A percentile compares a stretch with the other conserved stretches of the same genome.
phyloP scores from a whole-genome alignment of 1,139 yeast genomes.

The Blastobotrys raffinosifermentans region DNA sequence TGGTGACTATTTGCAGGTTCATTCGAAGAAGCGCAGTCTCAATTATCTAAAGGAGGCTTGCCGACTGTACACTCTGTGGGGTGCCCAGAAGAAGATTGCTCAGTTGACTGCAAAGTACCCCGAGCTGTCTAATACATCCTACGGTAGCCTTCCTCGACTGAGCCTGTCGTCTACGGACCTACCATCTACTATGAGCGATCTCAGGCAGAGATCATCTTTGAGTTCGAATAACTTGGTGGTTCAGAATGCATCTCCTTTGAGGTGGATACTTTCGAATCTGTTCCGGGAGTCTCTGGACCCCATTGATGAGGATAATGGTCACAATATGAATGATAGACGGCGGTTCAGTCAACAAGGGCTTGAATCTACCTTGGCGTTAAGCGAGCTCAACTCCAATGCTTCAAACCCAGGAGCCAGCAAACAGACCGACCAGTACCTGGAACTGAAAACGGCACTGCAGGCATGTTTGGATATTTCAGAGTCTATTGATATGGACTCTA shows the following conservation, averaged over 20 bases:
- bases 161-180: not conserved
- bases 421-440: slow-evolving; percentile 16
- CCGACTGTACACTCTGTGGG: slow-evolving; percentile 31
- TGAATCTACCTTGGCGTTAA: not conserved
- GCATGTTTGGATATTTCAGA: slow-evolving; percentile 49
- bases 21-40: slow-evolving; percentile 27
- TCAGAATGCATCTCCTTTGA: slow-evolving; percentile 24
- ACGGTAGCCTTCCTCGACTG: slow-evolving; percentile 1
- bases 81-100: slow-evolving; percentile 28
- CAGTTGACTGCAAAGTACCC: slow-evolving; percentile 22
- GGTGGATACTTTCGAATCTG: slow-evolving; percentile 28
- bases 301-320: slow-evolving; percentile 7
- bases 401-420: slow-evolving; percentile 1
- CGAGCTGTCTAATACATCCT: slow-evolving; percentile 18
- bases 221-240: slow-evolving; percentile 15
- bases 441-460: slow-evolving; percentile 30
- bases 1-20: slow-evolving; percentile 41
- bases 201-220: slow-evolving; percentile 17
- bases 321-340: not conserved
- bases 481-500: slow-evolving; percentile 39
- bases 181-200: slow-evolving; percentile 9
- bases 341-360: not conserved
- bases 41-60: slow-evolving; percentile 29
- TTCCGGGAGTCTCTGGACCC: slow-evolving; percentile 22
- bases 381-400: not conserved